Evolutionary conservation across 192 early-diverging fungal species (phyloP).

Genomic region (Dissophora globulifera): DNA sequence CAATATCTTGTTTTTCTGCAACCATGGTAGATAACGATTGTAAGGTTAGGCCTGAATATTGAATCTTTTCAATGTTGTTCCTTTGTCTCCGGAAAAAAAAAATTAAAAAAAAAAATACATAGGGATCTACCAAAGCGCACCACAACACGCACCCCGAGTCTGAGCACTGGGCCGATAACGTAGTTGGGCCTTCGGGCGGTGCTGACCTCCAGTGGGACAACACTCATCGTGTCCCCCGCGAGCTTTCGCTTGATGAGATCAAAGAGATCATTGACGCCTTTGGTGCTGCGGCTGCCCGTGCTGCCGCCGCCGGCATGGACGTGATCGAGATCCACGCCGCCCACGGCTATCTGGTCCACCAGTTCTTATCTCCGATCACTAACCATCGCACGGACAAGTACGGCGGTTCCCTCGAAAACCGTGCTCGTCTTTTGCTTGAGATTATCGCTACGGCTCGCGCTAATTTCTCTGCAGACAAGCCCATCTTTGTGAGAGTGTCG

Average conservation of each 20-base stretch:
- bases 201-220: constrained; percentile 60
- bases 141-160: constrained; percentile 2
- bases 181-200: constrained; percentile 68
- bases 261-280: constrained; percentile 69
- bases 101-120: no score
- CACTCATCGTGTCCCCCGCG: constrained; percentile 58
- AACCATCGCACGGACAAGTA: constrained; percentile 93
- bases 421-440: constrained; percentile 80
- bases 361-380: constrained; percentile 82
- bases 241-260: constrained; percentile 76
- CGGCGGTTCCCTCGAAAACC: constrained; percentile 92
- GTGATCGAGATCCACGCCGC: constrained; percentile 92
- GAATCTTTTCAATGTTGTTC: background rate
- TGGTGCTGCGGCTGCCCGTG: constrained; percentile 72
- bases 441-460: constrained; percentile 67
- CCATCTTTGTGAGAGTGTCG: constrained; percentile 89
- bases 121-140: constrained; percentile 31
- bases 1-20: no score
- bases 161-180: constrained; percentile 80
- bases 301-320: constrained; percentile 85
- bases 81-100: no score
- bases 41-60: background rate
- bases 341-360: constrained; percentile 88
- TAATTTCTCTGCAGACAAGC: constrained; percentile 83
- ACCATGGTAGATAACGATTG: background rate